Conservation (phyloP, 805 yeast species). For the Torulaspora franciscae region DNA sequence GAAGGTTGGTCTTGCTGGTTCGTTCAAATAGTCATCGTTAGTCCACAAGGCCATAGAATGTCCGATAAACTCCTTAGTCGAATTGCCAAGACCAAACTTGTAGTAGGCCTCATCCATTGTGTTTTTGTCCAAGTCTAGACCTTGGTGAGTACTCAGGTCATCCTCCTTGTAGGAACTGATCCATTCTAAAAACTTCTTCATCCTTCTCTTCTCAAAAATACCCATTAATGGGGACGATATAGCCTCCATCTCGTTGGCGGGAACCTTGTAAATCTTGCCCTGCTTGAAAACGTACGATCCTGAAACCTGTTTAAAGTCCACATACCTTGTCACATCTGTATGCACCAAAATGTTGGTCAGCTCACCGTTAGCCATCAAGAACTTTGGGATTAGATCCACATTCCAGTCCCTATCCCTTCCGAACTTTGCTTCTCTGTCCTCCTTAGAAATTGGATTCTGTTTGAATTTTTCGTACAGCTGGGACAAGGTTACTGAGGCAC, state of each 20-base stretch:
- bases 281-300: conserved; percentile 88
- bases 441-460: conserved; percentile 65
- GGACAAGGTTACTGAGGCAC: conserved; percentile 71
- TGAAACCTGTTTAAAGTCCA: conserved; percentile 94
- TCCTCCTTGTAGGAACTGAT: conserved; percentile 78
- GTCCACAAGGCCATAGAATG: conserved; percentile 98
- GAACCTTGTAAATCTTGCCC: conserved; percentile 91
- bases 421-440: conserved; percentile 57
- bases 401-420: conserved; percentile 98
- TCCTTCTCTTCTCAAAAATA: conserved; percentile 89
- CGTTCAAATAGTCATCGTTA: conserved; percentile 79
- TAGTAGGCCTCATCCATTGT: conserved; percentile 89
- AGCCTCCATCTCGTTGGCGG: conserved; percentile 88
- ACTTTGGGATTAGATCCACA: conserved; percentile 93
- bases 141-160: conserved; percentile 75
- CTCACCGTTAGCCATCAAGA: conserved; percentile 96
- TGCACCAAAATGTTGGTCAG: conserved; percentile 91
- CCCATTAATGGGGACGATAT: conserved; percentile 90
- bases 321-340: conserved; percentile 91
- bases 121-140: conserved; percentile 74
- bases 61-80: conserved; percentile 94
- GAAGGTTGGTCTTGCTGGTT: conserved; percentile 88
- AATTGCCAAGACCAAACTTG: conserved; percentile 85
- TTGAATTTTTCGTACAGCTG: conserved; percentile 79
- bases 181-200: conserved; percentile 87